phyloP scores from a whole-genome alignment of 108 stramenopile species.

The Ochromonas danica region DNA sequence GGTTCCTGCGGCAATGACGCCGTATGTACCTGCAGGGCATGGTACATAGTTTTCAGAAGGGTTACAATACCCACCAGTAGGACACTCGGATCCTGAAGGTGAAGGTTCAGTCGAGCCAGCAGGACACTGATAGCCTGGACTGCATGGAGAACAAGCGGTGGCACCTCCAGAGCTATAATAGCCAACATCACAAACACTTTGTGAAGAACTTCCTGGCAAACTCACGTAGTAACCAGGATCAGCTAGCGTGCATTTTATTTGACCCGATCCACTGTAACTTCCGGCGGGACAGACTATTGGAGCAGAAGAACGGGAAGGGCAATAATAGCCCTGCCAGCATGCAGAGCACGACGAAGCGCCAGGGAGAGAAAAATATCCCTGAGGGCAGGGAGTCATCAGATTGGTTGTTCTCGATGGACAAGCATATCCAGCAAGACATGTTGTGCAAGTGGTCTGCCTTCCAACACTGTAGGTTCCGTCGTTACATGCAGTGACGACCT shows the following conservation, averaged over 20 bases:
- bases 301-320: background rate
- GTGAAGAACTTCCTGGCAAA: background rate
- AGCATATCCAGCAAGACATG: slow-evolving; percentile 21
- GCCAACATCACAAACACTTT: background rate
- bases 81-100: slow-evolving; percentile 42
- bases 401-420: slow-evolving; percentile 5
- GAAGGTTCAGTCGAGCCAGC: slow-evolving; percentile 51
- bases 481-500: background rate
- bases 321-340: background rate
- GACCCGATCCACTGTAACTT: background rate
- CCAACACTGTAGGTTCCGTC: background rate
- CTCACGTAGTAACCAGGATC: background rate
- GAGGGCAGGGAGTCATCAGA: background rate
- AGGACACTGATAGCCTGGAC: slow-evolving; percentile 2
- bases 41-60: slow-evolving; percentile 38
- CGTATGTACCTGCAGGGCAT: slow-evolving; percentile 44
- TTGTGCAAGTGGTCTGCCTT: background rate
- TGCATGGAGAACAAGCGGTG: background rate
- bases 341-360: slow-evolving; percentile 29
- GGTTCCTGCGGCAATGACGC: slow-evolving; percentile 42
- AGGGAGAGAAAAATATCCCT: background rate
- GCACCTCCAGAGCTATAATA: background rate
- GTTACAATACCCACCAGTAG: slow-evolving; percentile 50
- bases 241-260: background rate
- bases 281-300: slow-evolving; percentile 23